Percentiles rank a stretch among this genome's conserved stretches.
Evolutionary conservation across 2,329 filamentous ascomycete genomes (phyloP).

Genomic region (Macroventuria anomochaeta): DNA sequence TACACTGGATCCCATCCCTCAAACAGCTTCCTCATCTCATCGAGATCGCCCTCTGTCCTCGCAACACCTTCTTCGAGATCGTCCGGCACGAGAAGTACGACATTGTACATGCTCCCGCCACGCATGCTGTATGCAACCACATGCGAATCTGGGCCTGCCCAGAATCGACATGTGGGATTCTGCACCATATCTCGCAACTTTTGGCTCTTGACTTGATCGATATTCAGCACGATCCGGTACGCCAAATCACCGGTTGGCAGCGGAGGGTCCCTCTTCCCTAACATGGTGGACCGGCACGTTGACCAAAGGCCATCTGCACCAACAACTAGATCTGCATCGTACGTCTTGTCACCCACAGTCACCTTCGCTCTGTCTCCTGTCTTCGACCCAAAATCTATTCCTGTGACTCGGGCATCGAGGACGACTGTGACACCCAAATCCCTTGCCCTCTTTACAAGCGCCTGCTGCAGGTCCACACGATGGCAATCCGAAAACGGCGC

Average conservation of each 20-base stretch:
- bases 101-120: slow-evolving; percentile 66
- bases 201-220: slow-evolving; percentile 60
- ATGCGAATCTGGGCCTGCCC: slow-evolving; percentile 68
- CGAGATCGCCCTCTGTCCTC: slow-evolving; percentile 60
- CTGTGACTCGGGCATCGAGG: slow-evolving; percentile 57
- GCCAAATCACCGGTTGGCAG: slow-evolving; percentile 68
- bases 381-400: slow-evolving; percentile 56
- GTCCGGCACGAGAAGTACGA: slow-evolving; percentile 71
- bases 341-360: slow-evolving; percentile 50
- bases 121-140: slow-evolving; percentile 68
- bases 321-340: slow-evolving; percentile 63
- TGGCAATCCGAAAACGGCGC: slow-evolving; percentile 68
- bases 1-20: slow-evolving; percentile 68
- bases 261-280: slow-evolving; percentile 26
- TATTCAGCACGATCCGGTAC: slow-evolving; percentile 65
- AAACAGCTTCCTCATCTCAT: slow-evolving; percentile 68
- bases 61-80: slow-evolving; percentile 63
- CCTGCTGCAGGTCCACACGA: slow-evolving; percentile 65
- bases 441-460: slow-evolving; percentile 59
- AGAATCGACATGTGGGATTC: slow-evolving; percentile 63
- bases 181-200: slow-evolving; percentile 61
- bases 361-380: slow-evolving; percentile 45
- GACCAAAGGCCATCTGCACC: slow-evolving; percentile 72
- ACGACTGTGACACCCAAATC: slow-evolving; percentile 61
- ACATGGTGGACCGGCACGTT: slow-evolving; percentile 54